Evolutionary conservation across 805 yeast species (phyloP).

Genomic region (Kazachstania psychrophila): DNA sequence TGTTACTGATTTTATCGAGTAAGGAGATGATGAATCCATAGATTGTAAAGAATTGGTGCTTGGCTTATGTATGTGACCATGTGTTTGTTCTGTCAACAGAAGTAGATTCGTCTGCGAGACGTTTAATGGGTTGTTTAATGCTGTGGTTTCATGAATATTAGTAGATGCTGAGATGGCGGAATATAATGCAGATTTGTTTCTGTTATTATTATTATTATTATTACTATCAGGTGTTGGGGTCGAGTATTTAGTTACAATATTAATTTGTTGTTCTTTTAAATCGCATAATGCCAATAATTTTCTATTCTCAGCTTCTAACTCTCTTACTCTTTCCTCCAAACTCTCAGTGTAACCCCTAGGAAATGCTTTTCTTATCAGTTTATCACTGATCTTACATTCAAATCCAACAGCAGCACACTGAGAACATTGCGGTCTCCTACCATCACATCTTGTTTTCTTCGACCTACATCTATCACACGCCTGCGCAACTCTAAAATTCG

Average conservation of each 20-base stretch:
- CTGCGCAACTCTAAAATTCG: constrained; percentile 65
- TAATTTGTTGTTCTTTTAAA: constrained; percentile 23
- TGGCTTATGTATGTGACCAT: too few relatives aligned
- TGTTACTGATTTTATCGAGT: background rate
- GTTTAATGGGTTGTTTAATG: background rate
- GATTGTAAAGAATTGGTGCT: background rate
- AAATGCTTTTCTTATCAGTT: constrained; percentile 73
- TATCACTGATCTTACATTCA: constrained; percentile 82
- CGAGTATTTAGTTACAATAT: constrained; percentile 2
- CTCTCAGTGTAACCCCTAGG: constrained; percentile 92
- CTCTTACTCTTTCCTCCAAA: constrained; percentile 78
- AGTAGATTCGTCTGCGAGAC: constrained; percentile 5
- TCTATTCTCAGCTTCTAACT: constrained; percentile 71
- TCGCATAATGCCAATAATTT: constrained; percentile 44
- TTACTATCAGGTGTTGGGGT: background rate
- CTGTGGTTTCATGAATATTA: background rate
- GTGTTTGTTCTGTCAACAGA: constrained; percentile 1
- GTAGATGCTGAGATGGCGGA: background rate
- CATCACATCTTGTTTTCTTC: constrained; percentile 70
- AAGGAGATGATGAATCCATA: constrained; percentile 1
- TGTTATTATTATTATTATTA: background rate
- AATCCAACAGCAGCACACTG: constrained; percentile 79
- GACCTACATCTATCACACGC: constrained; percentile 82
- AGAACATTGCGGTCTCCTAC: constrained; percentile 59
- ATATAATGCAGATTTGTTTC: background rate